A percentile compares a stretch with the other conserved stretches of the same genome.
These are phyloP conservation scores for Cutaneotrichosporon cutaneum DNA, from an alignment of 1,284 basidiomycete genomes.

Conservation along the genomic window DNA sequence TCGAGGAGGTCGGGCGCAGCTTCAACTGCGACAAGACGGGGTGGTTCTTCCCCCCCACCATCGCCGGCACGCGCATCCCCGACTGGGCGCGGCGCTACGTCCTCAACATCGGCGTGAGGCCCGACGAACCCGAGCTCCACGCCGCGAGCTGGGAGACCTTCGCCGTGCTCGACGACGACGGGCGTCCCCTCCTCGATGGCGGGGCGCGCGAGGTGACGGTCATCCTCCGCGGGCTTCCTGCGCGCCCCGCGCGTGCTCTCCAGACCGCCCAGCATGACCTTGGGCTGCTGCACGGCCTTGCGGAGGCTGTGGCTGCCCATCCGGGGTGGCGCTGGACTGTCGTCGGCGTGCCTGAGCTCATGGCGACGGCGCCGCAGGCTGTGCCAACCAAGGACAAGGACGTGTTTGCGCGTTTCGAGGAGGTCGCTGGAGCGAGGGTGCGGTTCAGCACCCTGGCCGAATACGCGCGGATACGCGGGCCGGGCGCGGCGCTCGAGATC, in stretches of 20 bases:
- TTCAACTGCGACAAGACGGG: conserved; percentile 13
- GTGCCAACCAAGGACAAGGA: neutral
- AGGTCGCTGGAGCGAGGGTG: neutral
- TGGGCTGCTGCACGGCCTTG: neutral
- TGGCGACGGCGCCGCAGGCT: neutral
- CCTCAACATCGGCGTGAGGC: neutral
- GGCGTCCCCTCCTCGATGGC: neutral
- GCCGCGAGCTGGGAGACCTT: neutral
- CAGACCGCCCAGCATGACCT: neutral
- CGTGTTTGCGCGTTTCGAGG: neutral
- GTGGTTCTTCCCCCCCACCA: conserved; percentile 3
- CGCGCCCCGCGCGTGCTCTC: neutral
- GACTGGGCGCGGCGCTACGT: neutral
- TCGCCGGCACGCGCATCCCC: neutral
- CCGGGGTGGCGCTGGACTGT: neutral
- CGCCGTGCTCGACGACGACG: neutral
- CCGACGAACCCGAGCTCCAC: neutral
- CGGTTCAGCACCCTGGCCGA: neutral
- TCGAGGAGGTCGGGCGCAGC: neutral
- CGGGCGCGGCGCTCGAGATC: neutral
- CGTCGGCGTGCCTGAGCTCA: neutral
- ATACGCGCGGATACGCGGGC: neutral
- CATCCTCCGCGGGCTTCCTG: neutral
- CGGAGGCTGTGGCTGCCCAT: neutral
- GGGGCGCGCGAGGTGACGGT: neutral